Conservation (phyloP, 2,329 filamentous ascomycete genomes). For the Blastomyces emzantsi region DNA sequence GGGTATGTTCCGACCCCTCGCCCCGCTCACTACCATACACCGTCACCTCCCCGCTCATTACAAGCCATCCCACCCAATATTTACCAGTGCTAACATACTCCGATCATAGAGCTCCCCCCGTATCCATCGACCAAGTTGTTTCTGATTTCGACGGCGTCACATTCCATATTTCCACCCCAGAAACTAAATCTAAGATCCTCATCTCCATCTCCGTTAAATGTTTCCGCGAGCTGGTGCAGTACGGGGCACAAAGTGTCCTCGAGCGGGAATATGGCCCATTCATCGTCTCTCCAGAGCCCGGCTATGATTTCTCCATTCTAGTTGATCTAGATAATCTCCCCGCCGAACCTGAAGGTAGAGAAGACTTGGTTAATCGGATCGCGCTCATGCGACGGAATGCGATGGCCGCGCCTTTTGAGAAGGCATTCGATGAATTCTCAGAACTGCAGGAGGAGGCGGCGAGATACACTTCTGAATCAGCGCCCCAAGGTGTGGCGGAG, state of each 20-base stretch:
- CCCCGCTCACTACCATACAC: conserved; percentile 23
- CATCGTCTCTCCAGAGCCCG: conserved; percentile 75
- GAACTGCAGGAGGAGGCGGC: conserved; percentile 77
- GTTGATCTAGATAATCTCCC: conserved; percentile 85
- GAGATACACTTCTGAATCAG: conserved; percentile 87
- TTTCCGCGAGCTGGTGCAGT: conserved; percentile 82
- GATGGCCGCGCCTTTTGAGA: conserved; percentile 97
- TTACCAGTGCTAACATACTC: conserved; percentile 32
- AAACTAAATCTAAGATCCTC: conserved; percentile 85
- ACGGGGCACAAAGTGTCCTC: conserved; percentile 85
- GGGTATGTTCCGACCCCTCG: conserved; percentile 47
- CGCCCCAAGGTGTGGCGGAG: conserved; percentile 80
- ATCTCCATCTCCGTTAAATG: conserved; percentile 94
- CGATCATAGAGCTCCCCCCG: conserved; percentile 60
- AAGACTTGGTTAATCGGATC: conserved; percentile 78
- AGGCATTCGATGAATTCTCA: conserved; percentile 89
- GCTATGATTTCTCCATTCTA: conserved; percentile 91
- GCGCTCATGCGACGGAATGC: conserved; percentile 93
- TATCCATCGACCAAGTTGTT: conserved; percentile 92
- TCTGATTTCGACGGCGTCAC: conserved; percentile 99
- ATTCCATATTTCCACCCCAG: conserved; percentile 96
- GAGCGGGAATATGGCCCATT: conserved; percentile 91
- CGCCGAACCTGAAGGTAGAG: conserved; percentile 70
- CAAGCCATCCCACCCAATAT: conserved; percentile 16
- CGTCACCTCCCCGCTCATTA: conserved; percentile 2